A percentile compares a stretch with the other conserved stretches of the same genome.
Evolutionary conservation across 176 grass and related monocot genomes (phyloP).

Genomic region (Phyllostachys edulis): DNA sequence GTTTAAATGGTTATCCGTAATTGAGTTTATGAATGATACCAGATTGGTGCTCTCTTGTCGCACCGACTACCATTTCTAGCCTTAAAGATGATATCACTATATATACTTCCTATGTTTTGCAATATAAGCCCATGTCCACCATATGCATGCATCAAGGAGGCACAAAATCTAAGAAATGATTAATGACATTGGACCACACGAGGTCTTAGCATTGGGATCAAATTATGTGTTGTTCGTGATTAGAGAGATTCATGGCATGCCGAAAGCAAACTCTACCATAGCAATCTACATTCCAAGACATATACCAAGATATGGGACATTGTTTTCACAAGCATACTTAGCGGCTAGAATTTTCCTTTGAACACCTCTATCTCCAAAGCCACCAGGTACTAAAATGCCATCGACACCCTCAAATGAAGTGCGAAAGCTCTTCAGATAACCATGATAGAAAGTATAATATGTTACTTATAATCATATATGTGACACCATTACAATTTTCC

Average conservation of each 20-base stretch:
- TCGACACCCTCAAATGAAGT: too few relatives aligned
- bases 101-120: neutral
- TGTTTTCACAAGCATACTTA: too few relatives aligned
- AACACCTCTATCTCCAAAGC: too few relatives aligned
- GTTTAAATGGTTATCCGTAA: neutral
- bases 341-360: too few relatives aligned
- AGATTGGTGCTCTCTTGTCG: neutral
- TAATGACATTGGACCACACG: neutral
- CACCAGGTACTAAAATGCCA: too few relatives aligned
- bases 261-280: too few relatives aligned
- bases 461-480: neutral
- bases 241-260: too few relatives aligned
- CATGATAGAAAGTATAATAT: constrained; percentile 7
- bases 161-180: neutral
- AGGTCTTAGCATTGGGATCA: too few relatives aligned
- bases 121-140: neutral
- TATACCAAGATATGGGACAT: too few relatives aligned
- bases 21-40: neutral
- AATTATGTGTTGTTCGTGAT: too few relatives aligned
- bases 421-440: constrained; percentile 30
- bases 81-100: constrained; percentile 1
- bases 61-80: neutral
- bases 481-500: neutral
- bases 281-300: too few relatives aligned
- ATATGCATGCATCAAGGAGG: neutral